Percentiles rank a stretch among this genome's conserved stretches.
Conservation (phyloP, 164 flowering plant genomes). For the Chimonanthus praecox region DNA sequence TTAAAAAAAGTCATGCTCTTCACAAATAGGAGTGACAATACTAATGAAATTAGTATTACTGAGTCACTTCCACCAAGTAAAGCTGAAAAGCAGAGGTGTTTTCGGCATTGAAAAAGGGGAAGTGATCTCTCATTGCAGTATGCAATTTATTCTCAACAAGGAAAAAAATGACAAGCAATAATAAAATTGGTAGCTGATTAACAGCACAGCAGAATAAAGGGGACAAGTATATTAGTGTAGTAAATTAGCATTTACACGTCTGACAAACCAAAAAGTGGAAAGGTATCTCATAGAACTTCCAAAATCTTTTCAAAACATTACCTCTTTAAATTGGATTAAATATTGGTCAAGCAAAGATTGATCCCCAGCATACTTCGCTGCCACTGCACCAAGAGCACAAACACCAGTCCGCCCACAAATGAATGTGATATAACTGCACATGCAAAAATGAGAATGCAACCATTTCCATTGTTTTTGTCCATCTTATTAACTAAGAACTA, state of each 20-base stretch:
- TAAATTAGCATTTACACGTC: not conserved
- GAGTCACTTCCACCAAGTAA: too few relatives aligned
- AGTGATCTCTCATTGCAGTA: too few relatives aligned
- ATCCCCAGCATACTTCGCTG: conserved; percentile 49
- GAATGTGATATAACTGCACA: conserved; percentile 48
- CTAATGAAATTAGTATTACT: too few relatives aligned
- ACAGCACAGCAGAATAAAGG: too few relatives aligned
- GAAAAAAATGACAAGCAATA: too few relatives aligned
- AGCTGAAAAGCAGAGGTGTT: too few relatives aligned
- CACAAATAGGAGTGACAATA: too few relatives aligned
- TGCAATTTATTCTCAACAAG: too few relatives aligned
- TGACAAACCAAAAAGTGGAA: not conserved
- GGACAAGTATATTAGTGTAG: too few relatives aligned
- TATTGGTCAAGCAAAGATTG: conserved; percentile 33
- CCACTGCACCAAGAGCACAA: conserved; percentile 81
- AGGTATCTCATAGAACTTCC: not conserved
- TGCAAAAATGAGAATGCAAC: not conserved
- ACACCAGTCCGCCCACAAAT: conserved; percentile 84
- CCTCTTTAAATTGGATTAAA: conserved; percentile 55
- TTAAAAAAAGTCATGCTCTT: too few relatives aligned
- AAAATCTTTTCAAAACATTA: conserved; percentile 5
- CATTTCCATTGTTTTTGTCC: not conserved
- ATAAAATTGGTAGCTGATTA: too few relatives aligned
- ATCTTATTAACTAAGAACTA: not conserved
- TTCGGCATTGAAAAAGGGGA: too few relatives aligned